Percentiles rank a stretch among this genome's conserved stretches.
Conservation (phyloP, 2,329 filamentous ascomycete genomes). For the Paracamarosporium sp. region DNA sequence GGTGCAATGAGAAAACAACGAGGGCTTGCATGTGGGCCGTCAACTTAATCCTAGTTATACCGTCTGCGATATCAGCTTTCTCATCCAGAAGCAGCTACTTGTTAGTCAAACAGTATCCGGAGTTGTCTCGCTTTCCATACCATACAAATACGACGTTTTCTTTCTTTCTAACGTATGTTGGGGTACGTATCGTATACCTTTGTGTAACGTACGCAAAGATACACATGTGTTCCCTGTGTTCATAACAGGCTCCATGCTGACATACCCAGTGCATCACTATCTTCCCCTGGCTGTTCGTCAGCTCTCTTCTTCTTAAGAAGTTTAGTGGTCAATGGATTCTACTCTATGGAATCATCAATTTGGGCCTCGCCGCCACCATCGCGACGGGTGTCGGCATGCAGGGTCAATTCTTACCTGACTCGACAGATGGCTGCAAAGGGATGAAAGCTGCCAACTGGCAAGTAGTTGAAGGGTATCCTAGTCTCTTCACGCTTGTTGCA, state of each 20-base stretch:
- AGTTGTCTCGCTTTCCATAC: slow-evolving; percentile 14
- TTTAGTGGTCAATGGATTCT: slow-evolving; percentile 14
- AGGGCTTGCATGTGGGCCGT: slow-evolving; percentile 10
- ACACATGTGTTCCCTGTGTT: too few species aligned
- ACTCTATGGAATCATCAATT: slow-evolving; percentile 17
- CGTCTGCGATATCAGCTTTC: slow-evolving; percentile 15
- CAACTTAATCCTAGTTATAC: slow-evolving; percentile 17
- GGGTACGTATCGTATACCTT: slow-evolving; percentile 7
- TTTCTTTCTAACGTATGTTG: slow-evolving; percentile 16
- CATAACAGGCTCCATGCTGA: too few species aligned
- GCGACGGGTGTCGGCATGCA: slow-evolving; percentile 14
- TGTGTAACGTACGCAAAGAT: too few species aligned
- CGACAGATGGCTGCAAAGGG: slow-evolving; percentile 5
- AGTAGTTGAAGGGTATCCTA: slow-evolving; percentile 11
- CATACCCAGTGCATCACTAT: slow-evolving; percentile 11
- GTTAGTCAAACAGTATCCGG: slow-evolving; percentile 7
- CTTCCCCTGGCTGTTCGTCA: slow-evolving; percentile 22
- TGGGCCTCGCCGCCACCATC: slow-evolving; percentile 14
- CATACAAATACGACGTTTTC: slow-evolving; percentile 11
- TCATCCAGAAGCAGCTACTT: slow-evolving; percentile 7
- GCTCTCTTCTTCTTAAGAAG: slow-evolving; percentile 5
- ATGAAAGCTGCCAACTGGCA: slow-evolving; percentile 16
- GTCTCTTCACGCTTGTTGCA: slow-evolving; percentile 17
- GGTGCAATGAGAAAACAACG: slow-evolving; percentile 10
- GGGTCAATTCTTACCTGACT: slow-evolving; percentile 18